A percentile compares a stretch with the other conserved stretches of the same genome.
Evolutionary conservation across 306 rosid species (phyloP).

Genomic region (Rosa rugosa): DNA sequence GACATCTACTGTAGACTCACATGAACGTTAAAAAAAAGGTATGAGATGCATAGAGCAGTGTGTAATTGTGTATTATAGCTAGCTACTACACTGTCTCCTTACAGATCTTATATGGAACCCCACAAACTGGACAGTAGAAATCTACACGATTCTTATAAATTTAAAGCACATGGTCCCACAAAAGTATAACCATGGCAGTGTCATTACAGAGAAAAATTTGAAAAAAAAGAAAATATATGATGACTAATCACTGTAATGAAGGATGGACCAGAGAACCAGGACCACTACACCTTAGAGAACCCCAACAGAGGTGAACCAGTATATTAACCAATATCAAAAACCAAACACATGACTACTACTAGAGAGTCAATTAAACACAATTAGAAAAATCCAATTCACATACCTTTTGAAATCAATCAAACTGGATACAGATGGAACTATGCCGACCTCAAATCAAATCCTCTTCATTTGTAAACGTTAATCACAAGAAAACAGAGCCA

Average conservation of each 20-base stretch:
- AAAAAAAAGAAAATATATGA: not conserved
- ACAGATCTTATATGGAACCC: conserved; percentile 10
- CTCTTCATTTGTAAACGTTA: conserved; percentile 44
- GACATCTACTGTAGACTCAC: not conserved
- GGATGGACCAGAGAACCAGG: conserved; percentile 2
- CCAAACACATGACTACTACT: not conserved
- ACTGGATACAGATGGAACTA: conserved; percentile 20
- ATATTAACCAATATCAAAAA: not conserved
- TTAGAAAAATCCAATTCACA: not conserved
- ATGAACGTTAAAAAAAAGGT: not conserved
- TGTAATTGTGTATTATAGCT: not conserved
- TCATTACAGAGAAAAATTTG: not conserved
- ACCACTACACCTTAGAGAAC: conserved; percentile 1
- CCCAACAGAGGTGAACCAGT: not conserved
- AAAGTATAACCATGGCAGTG: not conserved
- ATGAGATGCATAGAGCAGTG: not conserved
- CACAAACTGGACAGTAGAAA: conserved; percentile 13
- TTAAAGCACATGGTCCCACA: not conserved
- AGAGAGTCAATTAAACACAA: not conserved
- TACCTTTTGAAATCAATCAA: conserved; percentile 40
- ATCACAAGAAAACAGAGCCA: conserved; percentile 50
- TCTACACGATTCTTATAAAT: not conserved
- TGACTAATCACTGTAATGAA: not conserved
- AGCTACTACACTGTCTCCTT: not conserved
- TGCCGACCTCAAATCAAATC: conserved; percentile 29